These are phyloP conservation scores for Akanthomyces uredinophilus DNA, from an alignment of 2,329 filamentous ascomycete species.

Conservation along the genomic window DNA sequence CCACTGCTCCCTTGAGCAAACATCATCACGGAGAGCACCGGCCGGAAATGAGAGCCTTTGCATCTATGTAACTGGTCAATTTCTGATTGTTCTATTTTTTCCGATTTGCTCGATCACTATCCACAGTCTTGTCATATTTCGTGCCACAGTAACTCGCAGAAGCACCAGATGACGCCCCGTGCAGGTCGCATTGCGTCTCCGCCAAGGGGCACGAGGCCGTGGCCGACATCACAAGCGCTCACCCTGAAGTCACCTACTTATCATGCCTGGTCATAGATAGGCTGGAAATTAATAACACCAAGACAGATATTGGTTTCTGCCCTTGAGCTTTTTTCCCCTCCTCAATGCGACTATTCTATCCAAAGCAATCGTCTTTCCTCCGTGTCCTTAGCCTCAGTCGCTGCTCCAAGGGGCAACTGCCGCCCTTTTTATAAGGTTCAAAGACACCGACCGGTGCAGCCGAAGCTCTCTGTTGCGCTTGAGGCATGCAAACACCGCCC, in stretches of 20 bases:
- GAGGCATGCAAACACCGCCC: neutral
- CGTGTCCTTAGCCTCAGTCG: neutral
- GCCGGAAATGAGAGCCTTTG: neutral
- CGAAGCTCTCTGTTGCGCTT: neutral
- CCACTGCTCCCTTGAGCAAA: neutral
- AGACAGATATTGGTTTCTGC: neutral
- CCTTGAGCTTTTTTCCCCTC: neutral
- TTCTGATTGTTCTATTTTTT: neutral
- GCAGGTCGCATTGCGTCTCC: conserved; percentile 8
- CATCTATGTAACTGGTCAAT: neutral
- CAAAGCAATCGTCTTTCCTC: neutral
- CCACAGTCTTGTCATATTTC: neutral
- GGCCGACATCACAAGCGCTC: conserved; percentile 1
- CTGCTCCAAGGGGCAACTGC: conserved; percentile 1
- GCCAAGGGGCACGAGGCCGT: conserved; percentile 10
- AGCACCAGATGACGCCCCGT: neutral
- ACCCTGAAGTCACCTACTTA: neutral
- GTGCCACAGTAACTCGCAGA: neutral
- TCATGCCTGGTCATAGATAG: neutral
- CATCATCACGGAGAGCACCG: neutral
- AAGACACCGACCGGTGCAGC: neutral
- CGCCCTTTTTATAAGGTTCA: conserved; percentile 7
- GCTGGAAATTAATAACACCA: neutral
- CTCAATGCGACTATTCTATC: neutral
- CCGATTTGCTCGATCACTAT: neutral